A percentile compares a stretch with the other conserved stretches of the same genome.
Evolutionary conservation across 108 stramenopile genomes (phyloP).

Genomic region (Schizochytrium sp.): DNA sequence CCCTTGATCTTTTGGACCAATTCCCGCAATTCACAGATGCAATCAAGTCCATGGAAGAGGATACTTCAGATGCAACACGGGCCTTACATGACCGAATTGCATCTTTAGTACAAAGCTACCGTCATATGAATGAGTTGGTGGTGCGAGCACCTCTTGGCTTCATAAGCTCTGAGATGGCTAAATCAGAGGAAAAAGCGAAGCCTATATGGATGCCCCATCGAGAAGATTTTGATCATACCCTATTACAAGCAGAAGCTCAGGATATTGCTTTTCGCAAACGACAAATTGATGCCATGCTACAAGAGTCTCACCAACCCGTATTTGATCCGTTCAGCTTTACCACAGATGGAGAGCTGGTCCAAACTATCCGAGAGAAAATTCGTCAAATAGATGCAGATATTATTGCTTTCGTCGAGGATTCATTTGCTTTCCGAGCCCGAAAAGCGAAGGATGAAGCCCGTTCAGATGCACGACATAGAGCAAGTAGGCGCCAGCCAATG

Average conservation of each 20-base stretch:
- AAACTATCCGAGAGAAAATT: background rate
- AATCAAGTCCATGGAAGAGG: background rate
- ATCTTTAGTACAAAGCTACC: conserved; percentile 2
- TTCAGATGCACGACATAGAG: background rate
- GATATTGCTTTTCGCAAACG: conserved; percentile 9
- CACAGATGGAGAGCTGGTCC: background rate
- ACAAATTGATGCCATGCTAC: conserved; percentile 37
- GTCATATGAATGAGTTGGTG: conserved; percentile 8
- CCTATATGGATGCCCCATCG: conserved; percentile 3
- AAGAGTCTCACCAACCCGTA: conserved; percentile 8
- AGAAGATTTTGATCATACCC: background rate
- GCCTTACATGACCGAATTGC: background rate
- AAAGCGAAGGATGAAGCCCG: conserved; percentile 21
- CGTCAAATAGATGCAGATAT: conserved; percentile 1
- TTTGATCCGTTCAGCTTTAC: background rate
- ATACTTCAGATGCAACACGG: background rate
- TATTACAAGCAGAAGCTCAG: conserved; percentile 1
- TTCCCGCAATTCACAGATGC: background rate
- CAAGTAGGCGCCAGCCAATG: background rate
- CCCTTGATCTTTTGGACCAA: background rate
- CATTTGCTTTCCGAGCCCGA: conserved; percentile 19
- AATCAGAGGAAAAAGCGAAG: background rate
- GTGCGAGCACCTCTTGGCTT: conserved; percentile 27
- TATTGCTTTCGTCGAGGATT: conserved; percentile 20
- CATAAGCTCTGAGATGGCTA: background rate